These are phyloP conservation scores for Diospyros lotus DNA, from an alignment of 148 eudicot genomes.

Conservation along the genomic window DNA sequence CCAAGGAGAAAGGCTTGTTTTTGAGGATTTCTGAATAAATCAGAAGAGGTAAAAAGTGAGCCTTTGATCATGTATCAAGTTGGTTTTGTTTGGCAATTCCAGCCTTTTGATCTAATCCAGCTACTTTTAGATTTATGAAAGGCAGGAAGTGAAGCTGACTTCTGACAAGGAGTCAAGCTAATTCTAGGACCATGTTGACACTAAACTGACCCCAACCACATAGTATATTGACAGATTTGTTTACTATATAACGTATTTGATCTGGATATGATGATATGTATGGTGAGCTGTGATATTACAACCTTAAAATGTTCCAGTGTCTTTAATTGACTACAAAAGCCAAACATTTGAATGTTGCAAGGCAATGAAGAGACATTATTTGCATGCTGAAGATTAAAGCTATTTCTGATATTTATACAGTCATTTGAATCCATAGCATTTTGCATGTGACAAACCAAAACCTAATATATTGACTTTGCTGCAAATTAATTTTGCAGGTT, in stretches of 20 bases:
- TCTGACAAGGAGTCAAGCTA: not conserved
- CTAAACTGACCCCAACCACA: not conserved
- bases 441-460: not conserved
- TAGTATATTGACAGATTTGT: not conserved
- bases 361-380: not conserved
- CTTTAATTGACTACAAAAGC: not conserved
- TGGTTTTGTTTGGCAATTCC: not conserved
- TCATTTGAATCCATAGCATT: not conserved
- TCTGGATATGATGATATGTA: too few species aligned
- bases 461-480: not conserved
- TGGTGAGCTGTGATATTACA: too few species aligned
- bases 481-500: slow-evolving; percentile 46
- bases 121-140: not conserved
- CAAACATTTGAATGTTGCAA: not conserved
- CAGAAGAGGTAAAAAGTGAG: not conserved
- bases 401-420: not conserved
- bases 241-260: too few species aligned
- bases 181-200: not conserved
- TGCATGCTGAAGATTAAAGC: not conserved
- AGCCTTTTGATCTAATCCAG: not conserved
- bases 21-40: not conserved
- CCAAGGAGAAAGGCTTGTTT: not conserved
- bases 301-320: not conserved
- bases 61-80: not conserved
- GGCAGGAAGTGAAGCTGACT: not conserved